Evolutionary conservation across 208 protist species (phyloP), one percentile per base, ranked within the genome.

Genomic region (Leishmania amazonensis): DNA sequence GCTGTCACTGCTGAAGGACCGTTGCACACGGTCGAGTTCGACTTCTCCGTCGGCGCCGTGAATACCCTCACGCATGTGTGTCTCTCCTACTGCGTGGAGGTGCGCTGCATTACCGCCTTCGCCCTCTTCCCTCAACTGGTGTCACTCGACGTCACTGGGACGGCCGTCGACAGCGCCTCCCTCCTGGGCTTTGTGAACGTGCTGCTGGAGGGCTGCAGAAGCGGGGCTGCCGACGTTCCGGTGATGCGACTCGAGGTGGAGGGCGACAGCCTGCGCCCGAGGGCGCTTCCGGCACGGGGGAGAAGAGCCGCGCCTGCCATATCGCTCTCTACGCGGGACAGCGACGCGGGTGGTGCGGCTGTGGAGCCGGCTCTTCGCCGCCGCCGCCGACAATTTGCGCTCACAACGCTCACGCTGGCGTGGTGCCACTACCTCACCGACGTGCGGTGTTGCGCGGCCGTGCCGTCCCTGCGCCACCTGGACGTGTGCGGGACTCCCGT

Each of bases 131-230:
- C 58, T 51, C 7, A 15, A 21, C 67, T 89, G 28, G 24, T 62
- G 1, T 45, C 64, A 35, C 85, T 89, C n/a, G 72, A 85, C 54
- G 19, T 89, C 42, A 75, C 75, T 28, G 78, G 73, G 45, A 89
- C 82, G 42, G 79, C 79, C 15, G 82, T 89, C 31, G 85, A 89
- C 81, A 89, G 82, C 62, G 75, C 82, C 40, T 76, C 78, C 45
- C 79, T 89, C 53, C 65, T 77, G 57, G 60, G 53, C 49, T 89
- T 86, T 47, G 82, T 84, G 8, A 78, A 87, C 57, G 57, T 80
- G 15, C 78, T 85, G 45, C 73, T 75, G 58, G 73, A 81, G 75
- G 62, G 71, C 83, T 79, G 78, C 75, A 24, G 28, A 17, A 42
- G 51, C 53, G 24, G 31, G 31, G 42, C 35, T 67, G 47, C 35